These are phyloP conservation scores for Fusarium equiseti DNA, from an alignment of 2,329 filamentous ascomycete species.

Conservation along the genomic window DNA sequence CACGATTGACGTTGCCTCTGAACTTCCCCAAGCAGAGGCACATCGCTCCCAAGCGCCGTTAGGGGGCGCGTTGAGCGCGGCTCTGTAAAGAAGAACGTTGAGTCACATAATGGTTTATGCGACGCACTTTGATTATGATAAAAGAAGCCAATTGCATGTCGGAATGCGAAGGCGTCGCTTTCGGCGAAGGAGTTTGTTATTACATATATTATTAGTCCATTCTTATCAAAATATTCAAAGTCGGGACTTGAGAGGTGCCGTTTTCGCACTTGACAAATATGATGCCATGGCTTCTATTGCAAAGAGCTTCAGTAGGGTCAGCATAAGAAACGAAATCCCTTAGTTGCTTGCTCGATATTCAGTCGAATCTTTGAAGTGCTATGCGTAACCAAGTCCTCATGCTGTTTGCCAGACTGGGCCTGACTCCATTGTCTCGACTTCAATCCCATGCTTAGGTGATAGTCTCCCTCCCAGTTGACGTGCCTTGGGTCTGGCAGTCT, in stretches of 20 bases:
- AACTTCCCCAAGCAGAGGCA: constrained; percentile 78
- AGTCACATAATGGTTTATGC: background rate
- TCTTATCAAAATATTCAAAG: background rate
- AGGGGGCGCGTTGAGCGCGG: background rate
- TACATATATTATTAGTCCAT: constrained; percentile 10
- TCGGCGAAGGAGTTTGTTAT: constrained; percentile 40
- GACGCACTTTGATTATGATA: constrained; percentile 20
- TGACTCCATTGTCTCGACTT: background rate
- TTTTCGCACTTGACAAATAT: background rate
- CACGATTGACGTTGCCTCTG: constrained; percentile 80
- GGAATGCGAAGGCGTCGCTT: constrained; percentile 16
- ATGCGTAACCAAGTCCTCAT: too few species aligned
- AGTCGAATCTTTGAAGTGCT: background rate
- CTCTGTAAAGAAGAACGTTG: background rate
- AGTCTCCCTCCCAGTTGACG: background rate
- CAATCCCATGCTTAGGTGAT: background rate
- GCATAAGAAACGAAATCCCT: background rate
- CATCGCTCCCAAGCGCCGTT: constrained; percentile 49
- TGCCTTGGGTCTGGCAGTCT: background rate
- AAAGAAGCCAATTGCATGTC: constrained; percentile 35
- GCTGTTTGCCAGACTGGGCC: background rate
- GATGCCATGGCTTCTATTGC: background rate
- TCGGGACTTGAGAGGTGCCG: background rate
- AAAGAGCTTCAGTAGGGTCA: background rate
- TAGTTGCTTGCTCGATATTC: background rate